Base-by-base conservation (phyloP, 345 rosid species). In the Tarenaya hassleriana region DNA sequence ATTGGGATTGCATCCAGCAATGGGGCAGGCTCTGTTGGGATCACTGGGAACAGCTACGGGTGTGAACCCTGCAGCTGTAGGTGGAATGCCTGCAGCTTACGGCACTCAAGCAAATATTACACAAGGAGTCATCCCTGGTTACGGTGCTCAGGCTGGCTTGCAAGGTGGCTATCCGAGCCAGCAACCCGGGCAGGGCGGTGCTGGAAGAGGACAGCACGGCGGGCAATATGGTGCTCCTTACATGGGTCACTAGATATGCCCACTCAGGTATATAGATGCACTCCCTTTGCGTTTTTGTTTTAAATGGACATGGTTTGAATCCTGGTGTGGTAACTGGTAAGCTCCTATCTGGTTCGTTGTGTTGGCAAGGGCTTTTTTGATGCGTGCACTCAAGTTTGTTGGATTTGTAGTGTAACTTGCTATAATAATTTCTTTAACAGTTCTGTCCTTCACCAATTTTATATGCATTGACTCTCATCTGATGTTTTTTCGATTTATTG, bases 201-300 rank as follows among this genome's bases (percentile, higher is more conserved):
- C 85, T 56, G 86, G 81, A 27, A 80, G 96, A 69, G 79, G 75
- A 40, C 95, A 86, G 73, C 88, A 81, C 0, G 82, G n/a, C n/a
- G n/a, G 82, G 24, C 90, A 78, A 8, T 82, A 73, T 18, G 68
- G 41, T 52, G 64, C 68, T 13, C 79, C 85, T 43, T 91, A 78
- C 56, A 75, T 80, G 81, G 88, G 91, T 20, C 96, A 69, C 32
- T 84, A 90, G 86, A 44, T 62, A 37, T 40, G n/a, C 43, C 43
- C 32, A 47, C 17, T 49, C 65, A 69, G 83, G 82, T 77, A 73
- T 42, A 10, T 6, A 60, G 34, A 41, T 45, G 38, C 8, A 16
- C 15, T 3, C 29, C 40, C 13, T 50, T 15, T 41, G 48, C 18
- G 7, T 21, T 37, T 20, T 20, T 37, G 5, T 13, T 45, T 47